Conservation (phyloP, 2,329 filamentous ascomycete genomes). For the Penicillium sumatraense region DNA sequence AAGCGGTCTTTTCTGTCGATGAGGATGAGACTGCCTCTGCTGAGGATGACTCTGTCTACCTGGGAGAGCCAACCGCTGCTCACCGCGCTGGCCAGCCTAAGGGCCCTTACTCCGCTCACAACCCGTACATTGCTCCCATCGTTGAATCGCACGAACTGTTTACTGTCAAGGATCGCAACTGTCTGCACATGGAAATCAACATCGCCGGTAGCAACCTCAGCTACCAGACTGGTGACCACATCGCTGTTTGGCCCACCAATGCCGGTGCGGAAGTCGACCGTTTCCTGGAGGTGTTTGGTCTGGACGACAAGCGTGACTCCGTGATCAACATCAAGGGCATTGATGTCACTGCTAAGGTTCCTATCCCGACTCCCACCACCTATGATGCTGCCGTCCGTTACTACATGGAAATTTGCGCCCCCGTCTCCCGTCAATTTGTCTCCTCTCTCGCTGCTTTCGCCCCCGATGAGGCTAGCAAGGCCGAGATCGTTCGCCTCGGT, state of each 20-base stretch:
- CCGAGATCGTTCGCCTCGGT: constrained; percentile 86
- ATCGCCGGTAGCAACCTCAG: constrained; percentile 85
- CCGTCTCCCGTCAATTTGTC: constrained; percentile 94
- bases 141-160: constrained; percentile 90
- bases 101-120: constrained; percentile 94
- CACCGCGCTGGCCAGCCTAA: constrained; percentile 84
- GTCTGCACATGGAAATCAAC: constrained; percentile 93
- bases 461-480: constrained; percentile 80
- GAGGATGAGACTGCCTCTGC: constrained; percentile 74
- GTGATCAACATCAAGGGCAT: constrained; percentile 90
- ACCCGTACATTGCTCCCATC: constrained; percentile 95
- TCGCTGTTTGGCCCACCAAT: constrained; percentile 97
- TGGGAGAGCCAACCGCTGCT: constrained; percentile 95
- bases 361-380: constrained; percentile 95
- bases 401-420: constrained; percentile 94
- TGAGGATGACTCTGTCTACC: constrained; percentile 81
- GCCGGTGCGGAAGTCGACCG: constrained; percentile 89
- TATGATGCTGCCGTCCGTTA: constrained; percentile 93
- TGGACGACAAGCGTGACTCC: constrained; percentile 74
- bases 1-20: constrained; percentile 83
- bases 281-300: constrained; percentile 78
- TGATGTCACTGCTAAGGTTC: constrained; percentile 94
- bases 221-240: constrained; percentile 96
- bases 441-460: constrained; percentile 86
- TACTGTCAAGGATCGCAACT: constrained; percentile 86